A percentile compares a stretch with the other conserved stretches of the same genome.
Conservation (phyloP, 2,329 filamentous ascomycete species). For the Orbilia oligospora region DNA sequence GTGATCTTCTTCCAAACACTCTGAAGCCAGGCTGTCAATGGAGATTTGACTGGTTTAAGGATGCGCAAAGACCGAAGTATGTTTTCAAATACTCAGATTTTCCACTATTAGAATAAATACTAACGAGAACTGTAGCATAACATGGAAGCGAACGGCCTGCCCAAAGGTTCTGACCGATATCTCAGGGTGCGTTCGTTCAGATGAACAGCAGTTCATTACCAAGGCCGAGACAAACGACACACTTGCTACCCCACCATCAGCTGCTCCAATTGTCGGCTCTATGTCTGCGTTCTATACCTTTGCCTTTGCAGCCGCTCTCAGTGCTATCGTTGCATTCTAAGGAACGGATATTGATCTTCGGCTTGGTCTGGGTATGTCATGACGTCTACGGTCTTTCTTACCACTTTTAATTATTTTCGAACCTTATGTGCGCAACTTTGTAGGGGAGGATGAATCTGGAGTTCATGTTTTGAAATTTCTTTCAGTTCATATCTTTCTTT, state of each 20-base stretch:
- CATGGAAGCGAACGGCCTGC: slow-evolving; percentile 49
- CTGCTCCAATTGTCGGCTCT: slow-evolving; percentile 34
- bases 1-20: slow-evolving; percentile 71
- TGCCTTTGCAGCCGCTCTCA: slow-evolving; percentile 27
- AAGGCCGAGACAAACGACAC: slow-evolving; percentile 41
- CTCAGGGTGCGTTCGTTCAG: slow-evolving; percentile 38
- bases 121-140: slow-evolving; percentile 27
- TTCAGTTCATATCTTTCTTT: slow-evolving; percentile 30
- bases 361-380: slow-evolving; percentile 2
- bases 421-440: background rate
- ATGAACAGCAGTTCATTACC: slow-evolving; percentile 42
- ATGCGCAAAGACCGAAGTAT: slow-evolving; percentile 53
- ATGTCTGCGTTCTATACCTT: slow-evolving; percentile 38
- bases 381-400: slow-evolving; percentile 22
- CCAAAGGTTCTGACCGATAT: slow-evolving; percentile 47
- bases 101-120: background rate
- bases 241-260: slow-evolving; percentile 36
- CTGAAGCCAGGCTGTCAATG: slow-evolving; percentile 75
- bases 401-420: slow-evolving; percentile 10
- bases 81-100: background rate
- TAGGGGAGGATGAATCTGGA: slow-evolving; percentile 11
- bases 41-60: slow-evolving; percentile 71
- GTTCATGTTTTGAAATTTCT: slow-evolving; percentile 3
- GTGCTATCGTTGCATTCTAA: slow-evolving; percentile 35
- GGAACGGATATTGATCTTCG: background rate